Conservation (phyloP, 106 monocot species). For the Dactylorhiza incarnata region DNA sequence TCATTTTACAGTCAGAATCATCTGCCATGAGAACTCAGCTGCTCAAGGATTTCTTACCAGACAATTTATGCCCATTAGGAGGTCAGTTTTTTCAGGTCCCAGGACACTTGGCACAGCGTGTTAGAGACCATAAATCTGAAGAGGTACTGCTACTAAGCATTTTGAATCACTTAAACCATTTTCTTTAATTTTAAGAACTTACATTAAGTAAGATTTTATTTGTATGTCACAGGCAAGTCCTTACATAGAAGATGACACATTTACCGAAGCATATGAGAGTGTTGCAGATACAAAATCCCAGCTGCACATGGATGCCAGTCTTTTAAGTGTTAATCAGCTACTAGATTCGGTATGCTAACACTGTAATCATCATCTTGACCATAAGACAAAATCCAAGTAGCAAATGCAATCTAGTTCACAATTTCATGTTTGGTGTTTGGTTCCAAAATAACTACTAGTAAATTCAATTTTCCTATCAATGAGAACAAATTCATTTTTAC, state of each 20-base stretch:
- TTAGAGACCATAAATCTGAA: conserved; percentile 17
- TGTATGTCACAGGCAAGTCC: conserved; percentile 34
- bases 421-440: too few relatives aligned
- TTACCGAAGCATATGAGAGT: conserved; percentile 49
- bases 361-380: not conserved
- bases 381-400: too few relatives aligned
- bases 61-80: conserved; percentile 62
- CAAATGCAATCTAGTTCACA: too few relatives aligned
- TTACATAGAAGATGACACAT: conserved; percentile 51
- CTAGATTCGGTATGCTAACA: conserved; percentile 60
- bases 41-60: conserved; percentile 53
- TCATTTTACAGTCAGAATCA: conserved; percentile 38
- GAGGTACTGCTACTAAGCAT: conserved; percentile 13
- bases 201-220: not conserved
- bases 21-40: conserved; percentile 37
- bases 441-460: too few relatives aligned
- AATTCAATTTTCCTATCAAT: too few relatives aligned
- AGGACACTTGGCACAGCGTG: conserved; percentile 17
- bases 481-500: too few relatives aligned
- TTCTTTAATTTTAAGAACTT: conserved; percentile 1
- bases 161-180: not conserved
- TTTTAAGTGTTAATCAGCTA: conserved; percentile 74
- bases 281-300: conserved; percentile 22
- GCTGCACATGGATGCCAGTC: conserved; percentile 20
- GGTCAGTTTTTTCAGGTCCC: conserved; percentile 40